Evolutionary conservation across 768 basidiomycete genomes (phyloP), one percentile per base, ranked within the genome.

Genomic region (Exidia glandulosa): DNA sequence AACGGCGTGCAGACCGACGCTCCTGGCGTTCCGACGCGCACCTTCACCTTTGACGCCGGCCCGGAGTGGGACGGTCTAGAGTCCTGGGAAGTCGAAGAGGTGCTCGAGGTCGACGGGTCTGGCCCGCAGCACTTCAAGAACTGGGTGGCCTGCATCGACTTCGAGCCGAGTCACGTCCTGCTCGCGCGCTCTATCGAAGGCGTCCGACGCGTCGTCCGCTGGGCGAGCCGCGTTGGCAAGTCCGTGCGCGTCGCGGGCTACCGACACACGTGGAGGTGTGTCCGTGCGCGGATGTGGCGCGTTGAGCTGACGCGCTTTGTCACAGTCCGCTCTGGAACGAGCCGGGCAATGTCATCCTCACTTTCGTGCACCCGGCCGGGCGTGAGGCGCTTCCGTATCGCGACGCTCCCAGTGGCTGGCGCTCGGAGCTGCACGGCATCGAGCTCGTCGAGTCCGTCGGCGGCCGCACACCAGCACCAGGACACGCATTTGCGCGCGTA

Each of bases 201-300:
- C 1, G 48, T 55, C 9, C 45, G 52, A 1, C 29, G 47, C 12
- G 59, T 59, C 25, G 48, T 56, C 12, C 48, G 36, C 13, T 59
- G 52, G 47, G 59, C 59, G 10, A 23, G 27, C 19, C 36, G 48
- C n/a, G n/a, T 29, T 32, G 48, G 30, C 32, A 14, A 30, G 27
- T 55, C 55, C 32, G 27, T 59, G 16, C 59, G 59, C 7, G 59
- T 50, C 29, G 59, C 52, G 16, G 59, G 59, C 13, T 59, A 54
- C 41, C 25, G 59, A 31, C 59, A 59, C 41, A 59, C 59, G 7
- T 59, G 59, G 59, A 59, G 57, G 57, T 58, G 23, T 14, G 57
- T 32, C 0, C 30, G 6, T 14, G 25, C 23, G 13, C 14, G 12
- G 9, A 23, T 54, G 13, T 12, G 32, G 6, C 32, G 12, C 14